Base-by-base conservation (phyloP, 192 early-diverging fungal genomes). In the Backusella tarrabulga region DNA sequence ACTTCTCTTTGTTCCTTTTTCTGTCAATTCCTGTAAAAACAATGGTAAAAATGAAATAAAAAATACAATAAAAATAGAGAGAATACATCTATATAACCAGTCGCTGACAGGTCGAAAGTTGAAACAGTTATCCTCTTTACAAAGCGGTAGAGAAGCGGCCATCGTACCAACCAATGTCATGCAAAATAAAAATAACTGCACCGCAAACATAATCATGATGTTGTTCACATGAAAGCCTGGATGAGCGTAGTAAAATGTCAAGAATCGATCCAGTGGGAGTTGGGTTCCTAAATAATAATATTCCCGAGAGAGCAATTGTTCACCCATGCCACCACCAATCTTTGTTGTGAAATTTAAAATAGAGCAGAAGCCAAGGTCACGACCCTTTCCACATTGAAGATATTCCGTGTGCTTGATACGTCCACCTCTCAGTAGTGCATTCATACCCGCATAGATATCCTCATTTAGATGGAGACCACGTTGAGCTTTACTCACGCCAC, bases 371-470 rank as follows among this genome's bases (percentile, higher is more conserved):
- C 91, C 90, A 34, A 93, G 81, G 78, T 93, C 92, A 76, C 91
- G 88, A 11, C 92, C 92, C 82, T 93, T 93, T 54, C 92, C 92
- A 77, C 91, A 91, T 80, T 93, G 92, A 74, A 90, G 89, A 85
- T 93, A 93, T 79, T 93, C 92, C 26, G 90, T 87, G 80, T 93
- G 92, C 78, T 91, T 92, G 83, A 92, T 93, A 26, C 87, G 83
- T 0, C 92, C 92, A 77, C 92, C 92, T 35, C 92, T 85, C 42
- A 84, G 80, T 41, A 92, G 88, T 36, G 90, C 91, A 81, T 88
- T 90, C 92, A 93, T 93, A 69, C 92, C 92, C 23, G 92, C 92
- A 76, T 90, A 93, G 73, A 93, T 93, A 85, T 93, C 92, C 84
- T 93, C 92, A 81, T 93, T 93, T 66, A 93, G 83, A 77, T 93